Percentiles rank a stretch among this genome's conserved stretches.
Evolutionary conservation across 345 rosid species (phyloP).

Genomic region (Melastoma malabathricum): DNA sequence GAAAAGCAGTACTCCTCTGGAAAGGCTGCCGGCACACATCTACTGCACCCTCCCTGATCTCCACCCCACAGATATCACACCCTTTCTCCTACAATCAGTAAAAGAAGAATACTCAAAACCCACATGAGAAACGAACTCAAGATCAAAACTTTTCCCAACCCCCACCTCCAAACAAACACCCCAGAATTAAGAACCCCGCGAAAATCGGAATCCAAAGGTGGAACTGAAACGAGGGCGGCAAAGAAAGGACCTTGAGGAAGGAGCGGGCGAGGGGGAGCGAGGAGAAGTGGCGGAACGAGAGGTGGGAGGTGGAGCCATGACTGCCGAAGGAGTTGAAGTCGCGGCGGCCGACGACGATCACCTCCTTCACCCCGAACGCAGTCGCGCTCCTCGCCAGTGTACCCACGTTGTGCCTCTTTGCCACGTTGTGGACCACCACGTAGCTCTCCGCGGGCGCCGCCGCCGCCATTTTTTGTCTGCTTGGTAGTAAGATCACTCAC

Average conservation of each 20-base stretch:
- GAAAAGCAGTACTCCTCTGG: conserved; percentile 71
- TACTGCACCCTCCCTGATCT: conserved; percentile 66
- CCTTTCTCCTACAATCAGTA: conserved; percentile 36
- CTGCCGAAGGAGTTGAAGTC: conserved; percentile 96
- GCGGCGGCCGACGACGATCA: conserved; percentile 80
- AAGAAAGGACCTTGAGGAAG: conserved; percentile 49
- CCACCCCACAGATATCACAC: conserved; percentile 95
- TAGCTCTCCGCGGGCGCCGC: conserved; percentile 42
- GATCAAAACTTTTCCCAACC: neutral
- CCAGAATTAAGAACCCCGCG: conserved; percentile 2
- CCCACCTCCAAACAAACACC: neutral
- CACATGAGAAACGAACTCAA: neutral
- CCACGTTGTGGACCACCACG: conserved; percentile 89
- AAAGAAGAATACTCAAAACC: neutral
- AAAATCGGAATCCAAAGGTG: neutral
- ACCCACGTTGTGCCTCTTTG: conserved; percentile 93
- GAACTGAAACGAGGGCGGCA: neutral
- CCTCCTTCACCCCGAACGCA: conserved; percentile 81
- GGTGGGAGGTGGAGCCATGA: conserved; percentile 88
- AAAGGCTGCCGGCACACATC: conserved; percentile 73
- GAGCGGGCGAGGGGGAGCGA: conserved; percentile 58
- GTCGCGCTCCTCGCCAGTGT: conserved; percentile 89
- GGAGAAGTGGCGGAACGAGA: conserved; percentile 78
- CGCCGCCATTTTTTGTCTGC: conserved; percentile 18
- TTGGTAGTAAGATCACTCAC: neutral